Evolutionary conservation across 352 stramenopile species (phyloP).

Genomic region (Globisporangium splendens): DNA sequence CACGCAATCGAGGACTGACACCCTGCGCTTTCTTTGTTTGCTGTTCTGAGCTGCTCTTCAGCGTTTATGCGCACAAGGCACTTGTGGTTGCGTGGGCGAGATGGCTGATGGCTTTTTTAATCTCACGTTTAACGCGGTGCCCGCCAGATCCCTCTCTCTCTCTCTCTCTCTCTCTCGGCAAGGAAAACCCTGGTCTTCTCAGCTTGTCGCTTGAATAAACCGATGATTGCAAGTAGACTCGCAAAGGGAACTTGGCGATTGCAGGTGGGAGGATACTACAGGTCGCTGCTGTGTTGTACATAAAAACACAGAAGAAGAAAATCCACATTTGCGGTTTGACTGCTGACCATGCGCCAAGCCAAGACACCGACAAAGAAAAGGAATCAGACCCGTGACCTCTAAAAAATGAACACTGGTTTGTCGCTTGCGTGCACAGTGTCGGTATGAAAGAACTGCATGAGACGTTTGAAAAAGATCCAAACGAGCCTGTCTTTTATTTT

Average conservation of each 20-base stretch:
- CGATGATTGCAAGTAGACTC: not conserved
- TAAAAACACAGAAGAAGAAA: not conserved
- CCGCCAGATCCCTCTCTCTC: not conserved
- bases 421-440: not conserved
- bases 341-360: not conserved
- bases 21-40: not conserved
- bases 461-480: no score
- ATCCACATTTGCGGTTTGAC: not conserved
- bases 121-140: not conserved
- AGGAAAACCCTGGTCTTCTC: not conserved
- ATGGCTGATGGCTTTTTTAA: not conserved
- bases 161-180: not conserved
- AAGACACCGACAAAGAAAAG: not conserved
- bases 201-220: not conserved
- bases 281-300: not conserved
- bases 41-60: not conserved
- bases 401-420: not conserved
- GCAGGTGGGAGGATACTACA: not conserved
- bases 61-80: not conserved
- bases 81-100: not conserved
- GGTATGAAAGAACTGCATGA: not conserved
- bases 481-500: no score
- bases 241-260: not conserved
- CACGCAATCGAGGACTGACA: not conserved
- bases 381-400: not conserved